A percentile compares a stretch with the other conserved stretches of the same genome.
phyloP scores from a whole-genome alignment of 2,329 filamentous ascomycete species.

The Xylaria sp. region DNA sequence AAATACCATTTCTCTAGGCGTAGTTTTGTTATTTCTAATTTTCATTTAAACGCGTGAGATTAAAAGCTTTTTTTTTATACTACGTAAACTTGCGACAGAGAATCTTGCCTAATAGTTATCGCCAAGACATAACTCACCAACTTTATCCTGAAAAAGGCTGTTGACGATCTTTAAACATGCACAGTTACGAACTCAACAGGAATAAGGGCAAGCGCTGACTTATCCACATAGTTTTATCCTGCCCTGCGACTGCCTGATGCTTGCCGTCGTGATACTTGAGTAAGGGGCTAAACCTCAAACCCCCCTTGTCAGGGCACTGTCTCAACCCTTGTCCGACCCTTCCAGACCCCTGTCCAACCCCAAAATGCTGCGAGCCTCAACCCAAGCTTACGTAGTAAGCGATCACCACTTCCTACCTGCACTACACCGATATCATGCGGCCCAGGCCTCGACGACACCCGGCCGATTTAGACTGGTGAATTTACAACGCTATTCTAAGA shows the following conservation, averaged over 20 bases:
- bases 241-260: constrained; percentile 22
- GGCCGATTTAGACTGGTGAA: too few relatives aligned
- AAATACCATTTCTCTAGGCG: neutral
- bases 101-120: neutral
- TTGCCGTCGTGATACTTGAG: neutral
- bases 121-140: too few relatives aligned
- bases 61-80: too few relatives aligned
- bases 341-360: neutral
- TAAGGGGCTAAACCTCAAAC: constrained; percentile 32
- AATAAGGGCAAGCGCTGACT: constrained; percentile 22
- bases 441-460: neutral
- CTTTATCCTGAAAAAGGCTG: neutral
- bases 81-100: too few relatives aligned
- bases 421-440: constrained; percentile 11
- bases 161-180: neutral
- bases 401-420: neutral
- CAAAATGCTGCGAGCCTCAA: constrained; percentile 17
- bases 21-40: too few relatives aligned
- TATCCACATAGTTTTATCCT: constrained; percentile 19
- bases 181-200: too few relatives aligned
- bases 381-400: neutral
- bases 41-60: too few relatives aligned
- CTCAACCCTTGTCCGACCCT: constrained; percentile 31
- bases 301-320: constrained; percentile 37
- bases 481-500: too few relatives aligned